Evolutionary conservation across 2,329 filamentous ascomycete genomes (phyloP), one percentile per base, ranked within the genome.

Genomic region (Chalaropsis thielavioides): DNA sequence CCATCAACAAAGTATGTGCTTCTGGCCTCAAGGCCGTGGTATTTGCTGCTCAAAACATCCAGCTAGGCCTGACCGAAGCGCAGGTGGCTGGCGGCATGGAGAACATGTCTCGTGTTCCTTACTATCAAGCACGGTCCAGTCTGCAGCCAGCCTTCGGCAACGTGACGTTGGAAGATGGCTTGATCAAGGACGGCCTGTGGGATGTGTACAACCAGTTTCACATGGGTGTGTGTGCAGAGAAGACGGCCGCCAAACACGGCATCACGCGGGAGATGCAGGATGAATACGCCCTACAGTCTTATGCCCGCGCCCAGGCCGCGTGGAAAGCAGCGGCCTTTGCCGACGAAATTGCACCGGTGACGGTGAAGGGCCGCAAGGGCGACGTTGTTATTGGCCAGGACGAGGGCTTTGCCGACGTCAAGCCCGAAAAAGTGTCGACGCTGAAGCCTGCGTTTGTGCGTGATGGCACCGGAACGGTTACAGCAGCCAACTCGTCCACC

Each of bases 1-100:
- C 94, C 17, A 87, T 99, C 76, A 99, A 99, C 81, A 99, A 99
- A 77, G 94, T 99, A 67, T 99, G 94, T 78, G 88, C 94, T 3
- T 96, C 92, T 0, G 94, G 94, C 4, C 80, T 99, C 69, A 99
- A 99, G 76, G 89, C 94, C 1, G 91, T 97, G 3, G 85, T 83
- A 24, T 82, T 97, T 56, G 94, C 92, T 1, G 92, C 92, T 0
- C 90, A 96, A 72, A 94, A 95, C 72, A 96, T 97, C 70, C 90
- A 96, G 76, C 83, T 99, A 11, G 92, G 94, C 4, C 81, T 95
- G 10, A 84, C 90, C 17, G 89, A 95, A 71, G 92, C 89, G 0
- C 89, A 95, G 74, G 81, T 97, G 7, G 94, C 94, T 1, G 94
- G 94, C 68, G 94, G 94, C 64, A 96, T 99, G 89, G 94, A 99